These are phyloP conservation scores for Berkeleyomyces rouxiae DNA, from an alignment of 2,329 filamentous ascomycete genomes.

Conservation along the genomic window DNA sequence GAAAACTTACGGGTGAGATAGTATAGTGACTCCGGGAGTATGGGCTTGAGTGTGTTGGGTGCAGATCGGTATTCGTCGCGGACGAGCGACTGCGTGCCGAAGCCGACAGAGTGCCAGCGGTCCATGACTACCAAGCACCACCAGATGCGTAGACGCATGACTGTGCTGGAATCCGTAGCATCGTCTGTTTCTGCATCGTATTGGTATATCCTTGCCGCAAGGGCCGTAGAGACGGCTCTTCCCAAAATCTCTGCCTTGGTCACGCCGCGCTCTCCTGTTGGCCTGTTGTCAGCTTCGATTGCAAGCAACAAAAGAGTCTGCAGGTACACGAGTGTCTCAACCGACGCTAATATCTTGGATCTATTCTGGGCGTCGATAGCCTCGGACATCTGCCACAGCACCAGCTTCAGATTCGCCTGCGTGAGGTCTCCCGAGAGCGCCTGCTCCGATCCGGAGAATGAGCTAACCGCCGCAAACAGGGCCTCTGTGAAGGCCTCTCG, in stretches of 20 bases:
- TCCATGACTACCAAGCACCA: constrained; percentile 57
- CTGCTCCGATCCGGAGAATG: neutral
- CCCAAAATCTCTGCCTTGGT: constrained; percentile 41
- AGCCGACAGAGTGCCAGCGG: constrained; percentile 55
- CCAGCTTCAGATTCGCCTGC: constrained; percentile 22
- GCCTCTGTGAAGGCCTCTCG: constrained; percentile 49
- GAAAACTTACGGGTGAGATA: constrained; percentile 44
- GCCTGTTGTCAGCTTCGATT: constrained; percentile 45
- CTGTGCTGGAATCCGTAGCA: constrained; percentile 44
- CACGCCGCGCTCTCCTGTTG: constrained; percentile 28
- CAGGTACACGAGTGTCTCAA: constrained; percentile 32
- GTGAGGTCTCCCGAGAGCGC: neutral
- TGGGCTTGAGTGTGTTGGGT: constrained; percentile 37
- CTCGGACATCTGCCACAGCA: constrained; percentile 32
- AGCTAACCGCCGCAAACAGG: constrained; percentile 37
- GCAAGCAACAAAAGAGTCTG: constrained; percentile 51
- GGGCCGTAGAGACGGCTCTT: constrained; percentile 47
- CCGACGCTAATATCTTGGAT: neutral
- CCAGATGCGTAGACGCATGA: constrained; percentile 32
- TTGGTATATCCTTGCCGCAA: constrained; percentile 46
- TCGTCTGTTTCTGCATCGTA: constrained; percentile 36
- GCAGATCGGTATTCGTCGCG: constrained; percentile 45
- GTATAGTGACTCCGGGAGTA: constrained; percentile 48
- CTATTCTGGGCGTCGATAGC: neutral
- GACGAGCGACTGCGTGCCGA: constrained; percentile 44